These are phyloP conservation scores for Iodosphaeria phyllophila DNA, from an alignment of 2,329 filamentous ascomycete species.

Conservation along the genomic window DNA sequence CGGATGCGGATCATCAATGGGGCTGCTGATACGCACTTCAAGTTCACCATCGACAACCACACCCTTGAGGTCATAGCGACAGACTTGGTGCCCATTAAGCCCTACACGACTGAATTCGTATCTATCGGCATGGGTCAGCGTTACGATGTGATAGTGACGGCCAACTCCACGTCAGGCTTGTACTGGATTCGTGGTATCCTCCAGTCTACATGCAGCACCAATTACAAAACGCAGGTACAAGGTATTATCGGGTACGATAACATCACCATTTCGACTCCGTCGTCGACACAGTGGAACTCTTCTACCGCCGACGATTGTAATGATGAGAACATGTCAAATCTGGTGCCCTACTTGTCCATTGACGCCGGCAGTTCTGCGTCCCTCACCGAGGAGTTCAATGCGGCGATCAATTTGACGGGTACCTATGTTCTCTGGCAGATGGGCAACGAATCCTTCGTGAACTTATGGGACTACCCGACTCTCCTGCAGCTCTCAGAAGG, in stretches of 20 bases:
- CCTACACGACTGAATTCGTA: conserved; percentile 28
- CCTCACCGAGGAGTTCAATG: conserved; percentile 18
- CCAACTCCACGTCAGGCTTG: conserved; percentile 15
- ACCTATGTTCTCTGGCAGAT: conserved; percentile 25
- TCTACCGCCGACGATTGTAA: conserved; percentile 11
- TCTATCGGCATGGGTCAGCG: conserved; percentile 17
- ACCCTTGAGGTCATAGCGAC: conserved; percentile 34
- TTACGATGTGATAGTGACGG: conserved; percentile 26
- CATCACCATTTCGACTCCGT: conserved; percentile 5
- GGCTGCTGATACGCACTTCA: conserved; percentile 22
- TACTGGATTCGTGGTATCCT: conserved; percentile 31
- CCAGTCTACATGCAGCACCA: conserved; percentile 20
- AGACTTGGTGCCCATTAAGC: conserved; percentile 39
- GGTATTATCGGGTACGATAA: conserved; percentile 26
- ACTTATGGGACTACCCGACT: conserved; percentile 28
- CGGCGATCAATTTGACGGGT: conserved; percentile 28
- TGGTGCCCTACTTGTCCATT: conserved; percentile 16
- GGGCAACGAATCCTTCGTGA: too few species aligned
- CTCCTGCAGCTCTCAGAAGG: conserved; percentile 14
- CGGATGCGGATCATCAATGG: conserved; percentile 24
- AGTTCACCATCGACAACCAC: conserved; percentile 37
- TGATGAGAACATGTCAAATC: conserved; percentile 15
- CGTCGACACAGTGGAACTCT: conserved; percentile 6
- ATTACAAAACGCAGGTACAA: conserved; percentile 20
- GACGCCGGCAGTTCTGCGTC: conserved; percentile 11